Evolutionary conservation across 163 green algal genomes (phyloP).

Genomic region (Chlorella variabilis): DNA sequence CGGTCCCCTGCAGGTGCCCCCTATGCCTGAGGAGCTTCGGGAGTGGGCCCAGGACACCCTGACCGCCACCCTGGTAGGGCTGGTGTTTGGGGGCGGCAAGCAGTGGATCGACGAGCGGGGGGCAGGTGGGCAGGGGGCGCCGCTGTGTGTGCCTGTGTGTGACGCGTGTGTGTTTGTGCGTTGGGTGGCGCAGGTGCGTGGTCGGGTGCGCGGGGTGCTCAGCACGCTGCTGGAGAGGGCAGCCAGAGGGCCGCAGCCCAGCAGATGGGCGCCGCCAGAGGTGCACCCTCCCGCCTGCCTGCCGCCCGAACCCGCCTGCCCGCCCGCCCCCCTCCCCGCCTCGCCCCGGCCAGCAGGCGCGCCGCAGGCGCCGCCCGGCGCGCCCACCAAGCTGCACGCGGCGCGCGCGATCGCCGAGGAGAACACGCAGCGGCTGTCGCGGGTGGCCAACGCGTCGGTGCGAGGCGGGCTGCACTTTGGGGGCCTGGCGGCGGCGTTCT

Average conservation of each 20-base stretch:
- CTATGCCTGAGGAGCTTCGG: constrained; percentile 41
- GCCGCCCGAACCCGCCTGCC: no score
- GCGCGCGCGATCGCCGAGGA: constrained; percentile 38
- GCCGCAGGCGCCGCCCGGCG: neutral
- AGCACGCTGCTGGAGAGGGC: no score
- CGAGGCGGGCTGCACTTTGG: constrained; percentile 27
- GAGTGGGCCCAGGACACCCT: constrained; percentile 48
- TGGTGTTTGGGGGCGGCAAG: constrained; percentile 28
- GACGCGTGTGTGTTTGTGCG: no score
- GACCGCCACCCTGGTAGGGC: constrained; percentile 15
- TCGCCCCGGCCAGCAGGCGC: neutral
- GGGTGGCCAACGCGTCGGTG: constrained; percentile 23
- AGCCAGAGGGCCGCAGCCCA: no score
- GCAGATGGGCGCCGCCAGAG: no score
- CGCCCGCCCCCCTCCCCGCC: no score
- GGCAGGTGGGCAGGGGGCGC: neutral
- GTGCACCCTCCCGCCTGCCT: no score
- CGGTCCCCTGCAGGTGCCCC: constrained; percentile 28
- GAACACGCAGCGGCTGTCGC: constrained; percentile 42
- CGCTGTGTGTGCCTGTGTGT: no score
- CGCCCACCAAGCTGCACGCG: constrained; percentile 34
- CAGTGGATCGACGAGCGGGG: constrained; percentile 33
- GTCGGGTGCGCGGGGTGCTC: no score
- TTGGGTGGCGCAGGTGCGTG: no score
- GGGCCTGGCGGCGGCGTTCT: constrained; percentile 41